These are phyloP conservation scores for Aspergillus caelatus DNA, from an alignment of 2,329 filamentous ascomycete genomes.

Conservation along the genomic window DNA sequence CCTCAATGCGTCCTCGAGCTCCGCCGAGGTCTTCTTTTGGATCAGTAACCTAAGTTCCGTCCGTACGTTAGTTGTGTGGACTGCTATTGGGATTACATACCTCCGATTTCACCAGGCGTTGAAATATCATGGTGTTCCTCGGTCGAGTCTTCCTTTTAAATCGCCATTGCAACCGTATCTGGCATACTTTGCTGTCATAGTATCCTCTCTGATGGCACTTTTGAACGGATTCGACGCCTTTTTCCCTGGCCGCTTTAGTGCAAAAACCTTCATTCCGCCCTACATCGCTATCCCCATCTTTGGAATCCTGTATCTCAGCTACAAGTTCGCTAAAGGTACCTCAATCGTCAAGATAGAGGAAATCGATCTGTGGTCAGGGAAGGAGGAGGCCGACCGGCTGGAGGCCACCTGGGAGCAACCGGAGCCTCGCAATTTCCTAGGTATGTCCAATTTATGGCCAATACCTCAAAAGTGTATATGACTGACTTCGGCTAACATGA, in stretches of 20 bases:
- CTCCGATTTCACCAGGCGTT: slow-evolving; percentile 55
- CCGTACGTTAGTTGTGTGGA: slow-evolving; percentile 57
- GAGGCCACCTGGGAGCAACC: slow-evolving; percentile 34
- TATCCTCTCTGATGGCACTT: slow-evolving; percentile 62
- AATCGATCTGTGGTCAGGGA: slow-evolving; percentile 29
- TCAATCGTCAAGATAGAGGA: slow-evolving; percentile 34
- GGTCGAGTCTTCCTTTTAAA: slow-evolving; percentile 47
- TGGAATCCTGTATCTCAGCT: slow-evolving; percentile 50
- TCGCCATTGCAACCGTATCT: slow-evolving; percentile 59
- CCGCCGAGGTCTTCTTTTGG: slow-evolving; percentile 66
- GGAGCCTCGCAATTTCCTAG: slow-evolving; percentile 32
- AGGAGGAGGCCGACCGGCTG: slow-evolving; percentile 27
- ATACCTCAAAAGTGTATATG: not conserved
- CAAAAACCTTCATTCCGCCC: slow-evolving; percentile 63
- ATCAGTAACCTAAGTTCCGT: slow-evolving; percentile 61
- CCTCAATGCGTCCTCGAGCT: slow-evolving; percentile 61
- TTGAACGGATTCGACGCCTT: slow-evolving; percentile 66
- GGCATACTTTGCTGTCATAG: slow-evolving; percentile 57
- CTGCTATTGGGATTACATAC: slow-evolving; percentile 59
- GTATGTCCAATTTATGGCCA: slow-evolving; percentile 22
- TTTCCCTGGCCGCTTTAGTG: slow-evolving; percentile 30
- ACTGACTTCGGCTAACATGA: not conserved
- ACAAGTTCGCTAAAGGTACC: slow-evolving; percentile 35
- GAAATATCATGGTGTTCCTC: slow-evolving; percentile 40
- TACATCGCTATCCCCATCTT: slow-evolving; percentile 64